Conservation (phyloP, 371 early-diverging fungal genomes). For the Syncephalastrum sp. region DNA sequence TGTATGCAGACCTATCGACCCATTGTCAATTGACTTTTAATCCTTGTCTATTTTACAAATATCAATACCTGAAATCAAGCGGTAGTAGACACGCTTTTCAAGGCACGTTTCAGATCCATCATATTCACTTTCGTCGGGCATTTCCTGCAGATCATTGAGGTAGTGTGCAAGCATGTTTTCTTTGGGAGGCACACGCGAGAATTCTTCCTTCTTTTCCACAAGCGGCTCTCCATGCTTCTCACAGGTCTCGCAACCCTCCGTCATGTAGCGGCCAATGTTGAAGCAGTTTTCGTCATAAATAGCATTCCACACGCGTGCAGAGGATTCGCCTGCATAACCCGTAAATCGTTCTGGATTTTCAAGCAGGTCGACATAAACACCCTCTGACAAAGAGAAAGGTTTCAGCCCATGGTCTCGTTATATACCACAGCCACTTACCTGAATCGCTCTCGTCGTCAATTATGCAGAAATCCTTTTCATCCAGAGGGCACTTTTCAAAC, state of each 20-base stretch:
- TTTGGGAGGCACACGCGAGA: constrained; percentile 32
- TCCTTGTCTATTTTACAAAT: too few relatives aligned
- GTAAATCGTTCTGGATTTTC: constrained; percentile 97
- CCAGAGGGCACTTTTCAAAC: constrained; percentile 59
- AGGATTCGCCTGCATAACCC: constrained; percentile 89
- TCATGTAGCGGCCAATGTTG: constrained; percentile 67
- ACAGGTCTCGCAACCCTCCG: constrained; percentile 50
- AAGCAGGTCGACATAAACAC: constrained; percentile 84
- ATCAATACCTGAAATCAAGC: constrained; percentile 80
- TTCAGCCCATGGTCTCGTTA: not conserved
- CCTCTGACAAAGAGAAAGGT: constrained; percentile 44
- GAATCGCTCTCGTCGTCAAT: constrained; percentile 78
- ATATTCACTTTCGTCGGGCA: constrained; percentile 28
- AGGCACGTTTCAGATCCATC: constrained; percentile 64
- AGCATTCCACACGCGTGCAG: constrained; percentile 89
- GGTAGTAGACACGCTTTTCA: constrained; percentile 93
- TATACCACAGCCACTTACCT: constrained; percentile 28
- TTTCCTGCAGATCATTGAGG: constrained; percentile 53
- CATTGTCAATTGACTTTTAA: not conserved
- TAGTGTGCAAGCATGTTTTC: constrained; percentile 36
- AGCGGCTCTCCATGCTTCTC: constrained; percentile 21
- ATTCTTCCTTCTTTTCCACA: constrained; percentile 31
- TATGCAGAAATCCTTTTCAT: constrained; percentile 85
- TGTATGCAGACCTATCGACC: constrained; percentile 76
- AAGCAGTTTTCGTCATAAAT: constrained; percentile 97